Base-by-base conservation (phyloP, 345 rosid species). In the Lumnitzera racemosa region DNA sequence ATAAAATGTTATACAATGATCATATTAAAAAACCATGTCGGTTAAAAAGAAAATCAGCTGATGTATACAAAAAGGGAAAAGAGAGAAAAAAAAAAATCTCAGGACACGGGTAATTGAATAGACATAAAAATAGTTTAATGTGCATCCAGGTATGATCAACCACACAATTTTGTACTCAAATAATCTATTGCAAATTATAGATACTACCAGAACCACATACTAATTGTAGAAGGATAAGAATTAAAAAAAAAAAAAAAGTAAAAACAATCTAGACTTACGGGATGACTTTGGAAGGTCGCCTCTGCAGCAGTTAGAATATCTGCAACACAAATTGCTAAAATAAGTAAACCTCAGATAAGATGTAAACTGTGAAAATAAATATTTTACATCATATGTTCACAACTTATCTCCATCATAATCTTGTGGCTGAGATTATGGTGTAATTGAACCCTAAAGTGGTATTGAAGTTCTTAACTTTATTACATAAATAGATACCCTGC, bases 261-360 rank as follows among this genome's bases (percentile, higher is more conserved):
- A 0, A 15, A 41, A 24, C 51, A 25, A 58, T 43, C 49, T 29
- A 51, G 55, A 72, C 99, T 95, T 66, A 95, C 99, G 73, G 72
- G 80, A 49, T 82, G 86, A 79, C 61, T 74, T 73, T 79, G 95
- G 81, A 85, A 85, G 74, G 83, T 76, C 59, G 90, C 83, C 74
- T 86, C 83, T 23, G 95, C 98, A 51, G 90, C 96, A 23, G 98
- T 80, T 81, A 95, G 70, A 68, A 82, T 70, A 82, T 88, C 99
- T 95, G 95, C 74, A 75, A 55, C 54, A 59, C 64, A 57, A 80
- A 48, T 67, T 53, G 64, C 49, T 46, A 49, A 17, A 20, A 54
- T 52, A 47, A 69, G 67, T 66, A 54, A 47, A 9, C 1, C 24
- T 20, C 20, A 56, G 25, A 52, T 13, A 59, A 17, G 47, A 55